Percentiles rank a stretch among this genome's conserved stretches.
phyloP scores from a whole-genome alignment of 345 rosid genomes.

The Salix brachista region DNA sequence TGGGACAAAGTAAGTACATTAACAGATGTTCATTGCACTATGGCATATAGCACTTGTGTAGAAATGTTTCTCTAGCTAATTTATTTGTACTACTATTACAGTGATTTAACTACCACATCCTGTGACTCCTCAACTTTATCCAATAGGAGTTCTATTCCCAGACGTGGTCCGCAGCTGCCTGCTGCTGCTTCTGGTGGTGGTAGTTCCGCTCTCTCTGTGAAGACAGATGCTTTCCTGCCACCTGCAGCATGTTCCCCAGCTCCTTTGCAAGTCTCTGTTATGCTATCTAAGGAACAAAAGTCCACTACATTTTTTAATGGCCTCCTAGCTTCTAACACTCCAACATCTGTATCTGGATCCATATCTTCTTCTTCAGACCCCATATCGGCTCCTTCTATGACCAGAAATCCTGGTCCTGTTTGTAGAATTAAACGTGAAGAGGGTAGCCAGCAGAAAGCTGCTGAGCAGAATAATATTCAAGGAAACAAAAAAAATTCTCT shows the following conservation, averaged over 20 bases:
- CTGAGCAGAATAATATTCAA: conserved; percentile 30
- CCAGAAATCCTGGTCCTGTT: conserved; percentile 24
- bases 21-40: neutral
- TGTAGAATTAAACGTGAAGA: conserved; percentile 27
- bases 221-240: conserved; percentile 12
- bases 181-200: conserved; percentile 14
- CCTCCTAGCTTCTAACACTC: conserved; percentile 13
- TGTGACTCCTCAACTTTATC: conserved; percentile 38
- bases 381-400: conserved; percentile 32
- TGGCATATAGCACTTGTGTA: neutral
- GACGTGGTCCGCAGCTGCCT: conserved; percentile 12
- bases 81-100: conserved; percentile 16
- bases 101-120: conserved; percentile 28
- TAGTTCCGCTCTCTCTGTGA: conserved; percentile 19
- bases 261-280: conserved; percentile 20
- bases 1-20: conserved; percentile 43
- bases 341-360: conserved; percentile 32
- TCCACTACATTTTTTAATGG: conserved; percentile 19
- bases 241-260: conserved; percentile 10
- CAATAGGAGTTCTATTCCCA: conserved; percentile 37
- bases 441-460: conserved; percentile 23
- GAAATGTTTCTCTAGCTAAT: neutral
- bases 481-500: conserved; percentile 22
- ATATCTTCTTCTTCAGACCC: conserved; percentile 40
- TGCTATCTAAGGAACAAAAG: conserved; percentile 34